Evolutionary conservation across 148 eudicot genomes (phyloP).

Genomic region (Gaultheria prostrata): DNA sequence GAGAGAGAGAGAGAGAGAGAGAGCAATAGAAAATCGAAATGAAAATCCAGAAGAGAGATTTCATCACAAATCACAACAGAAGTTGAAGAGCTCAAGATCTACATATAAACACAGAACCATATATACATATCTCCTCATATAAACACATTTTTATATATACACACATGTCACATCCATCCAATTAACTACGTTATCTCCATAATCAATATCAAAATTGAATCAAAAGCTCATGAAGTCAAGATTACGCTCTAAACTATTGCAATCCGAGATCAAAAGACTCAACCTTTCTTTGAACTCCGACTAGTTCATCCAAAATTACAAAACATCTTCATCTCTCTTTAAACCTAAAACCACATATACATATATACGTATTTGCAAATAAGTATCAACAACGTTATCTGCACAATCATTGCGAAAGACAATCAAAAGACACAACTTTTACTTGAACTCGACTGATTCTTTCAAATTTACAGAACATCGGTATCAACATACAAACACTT

Average conservation of each 20-base stretch:
- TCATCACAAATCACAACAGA: slow-evolving; percentile 4
- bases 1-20: background rate
- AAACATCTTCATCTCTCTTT: background rate
- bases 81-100: background rate
- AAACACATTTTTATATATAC: too few relatives aligned
- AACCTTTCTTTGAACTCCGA: background rate
- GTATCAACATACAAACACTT: too few relatives aligned
- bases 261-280: background rate
- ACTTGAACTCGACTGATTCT: too few relatives aligned
- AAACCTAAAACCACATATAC: too few relatives aligned
- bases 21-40: background rate
- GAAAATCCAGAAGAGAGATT: background rate
- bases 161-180: too few relatives aligned
- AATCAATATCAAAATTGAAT: background rate
- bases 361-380: too few relatives aligned
- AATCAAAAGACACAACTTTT: too few relatives aligned
- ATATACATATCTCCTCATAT: too few relatives aligned
- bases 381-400: too few relatives aligned
- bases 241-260: background rate
- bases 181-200: background rate
- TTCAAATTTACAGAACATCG: too few relatives aligned
- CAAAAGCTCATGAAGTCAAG: background rate
- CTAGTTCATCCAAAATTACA: background rate
- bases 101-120: background rate
- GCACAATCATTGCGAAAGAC: too few relatives aligned